Evolutionary conservation across 73 alveolate species (phyloP).

Genomic region (Durusdinium trenchii): DNA sequence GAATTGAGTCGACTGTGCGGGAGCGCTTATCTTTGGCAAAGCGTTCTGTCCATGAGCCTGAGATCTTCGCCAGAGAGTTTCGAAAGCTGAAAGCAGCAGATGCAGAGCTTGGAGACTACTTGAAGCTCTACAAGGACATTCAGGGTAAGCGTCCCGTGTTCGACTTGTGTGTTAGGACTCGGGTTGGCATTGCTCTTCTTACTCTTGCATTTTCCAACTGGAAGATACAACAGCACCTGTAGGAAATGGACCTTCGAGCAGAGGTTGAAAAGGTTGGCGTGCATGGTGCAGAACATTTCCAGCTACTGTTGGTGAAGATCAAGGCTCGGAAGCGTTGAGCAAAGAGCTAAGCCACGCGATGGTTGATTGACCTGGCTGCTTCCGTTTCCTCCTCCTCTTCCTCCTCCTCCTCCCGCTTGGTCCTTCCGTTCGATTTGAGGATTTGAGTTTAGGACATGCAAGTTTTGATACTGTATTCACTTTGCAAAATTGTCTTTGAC

Average conservation of each 20-base stretch:
- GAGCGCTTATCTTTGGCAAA: background rate
- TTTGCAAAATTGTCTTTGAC: no score
- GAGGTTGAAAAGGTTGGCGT: conserved; percentile 5
- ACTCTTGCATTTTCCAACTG: no score
- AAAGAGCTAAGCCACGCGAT: no score
- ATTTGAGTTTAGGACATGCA: no score
- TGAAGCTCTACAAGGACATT: background rate
- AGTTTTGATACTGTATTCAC: no score
- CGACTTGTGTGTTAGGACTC: no score
- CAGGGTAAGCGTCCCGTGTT: no score
- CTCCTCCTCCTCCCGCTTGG: no score
- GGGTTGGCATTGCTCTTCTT: no score
- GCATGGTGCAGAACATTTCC: background rate
- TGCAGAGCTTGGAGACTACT: background rate
- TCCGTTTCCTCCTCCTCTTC: no score
- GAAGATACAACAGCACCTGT: background rate
- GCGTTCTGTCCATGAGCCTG: background rate
- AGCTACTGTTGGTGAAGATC: background rate
- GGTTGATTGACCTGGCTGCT: no score
- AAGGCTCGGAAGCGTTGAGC: background rate
- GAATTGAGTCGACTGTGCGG: background rate
- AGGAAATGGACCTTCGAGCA: background rate
- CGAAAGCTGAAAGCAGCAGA: background rate
- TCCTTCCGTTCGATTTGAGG: no score
- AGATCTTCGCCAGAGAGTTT: conserved; percentile 6